Conservation (phyloP, 148 eudicot genomes). For the Mesembryanthemum crystallinum region DNA sequence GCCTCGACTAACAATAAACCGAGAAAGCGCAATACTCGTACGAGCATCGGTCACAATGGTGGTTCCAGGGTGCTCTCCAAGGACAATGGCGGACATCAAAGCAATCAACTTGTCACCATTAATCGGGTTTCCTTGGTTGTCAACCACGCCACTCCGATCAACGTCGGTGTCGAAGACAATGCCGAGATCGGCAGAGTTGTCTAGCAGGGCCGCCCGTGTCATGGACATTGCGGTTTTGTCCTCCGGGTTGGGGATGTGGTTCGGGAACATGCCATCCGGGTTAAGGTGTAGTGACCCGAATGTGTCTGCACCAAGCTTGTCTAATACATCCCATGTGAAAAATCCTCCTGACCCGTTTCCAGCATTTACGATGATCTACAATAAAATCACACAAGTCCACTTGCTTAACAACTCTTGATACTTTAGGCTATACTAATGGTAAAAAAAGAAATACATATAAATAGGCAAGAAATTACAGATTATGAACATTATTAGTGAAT, state of each 20-base stretch:
- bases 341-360: slow-evolving; percentile 98
- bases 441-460: no score
- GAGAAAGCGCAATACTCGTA: slow-evolving; percentile 69
- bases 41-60: slow-evolving; percentile 89
- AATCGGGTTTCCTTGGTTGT: slow-evolving; percentile 62
- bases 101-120: slow-evolving; percentile 86
- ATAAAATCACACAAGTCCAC: no score
- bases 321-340: slow-evolving; percentile 85
- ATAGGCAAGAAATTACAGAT: no score
- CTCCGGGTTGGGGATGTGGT: slow-evolving; percentile 95
- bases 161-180: slow-evolving; percentile 94
- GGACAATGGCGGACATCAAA: slow-evolving; percentile 69
- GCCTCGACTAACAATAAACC: slow-evolving; percentile 56
- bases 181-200: slow-evolving; percentile 70
- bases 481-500: no score
- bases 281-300: slow-evolving; percentile 75
- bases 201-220: slow-evolving; percentile 61
- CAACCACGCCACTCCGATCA: slow-evolving; percentile 87
- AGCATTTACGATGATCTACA: slow-evolving; percentile 87
- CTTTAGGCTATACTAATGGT: no score
- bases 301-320: slow-evolving; percentile 91
- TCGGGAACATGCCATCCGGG: slow-evolving; percentile 93
- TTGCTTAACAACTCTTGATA: no score
- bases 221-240: slow-evolving; percentile 81
- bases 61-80: slow-evolving; percentile 70